phyloP scores from a whole-genome alignment of 2,329 filamentous ascomycete species.

The Neofusicoccum cordaticola region DNA sequence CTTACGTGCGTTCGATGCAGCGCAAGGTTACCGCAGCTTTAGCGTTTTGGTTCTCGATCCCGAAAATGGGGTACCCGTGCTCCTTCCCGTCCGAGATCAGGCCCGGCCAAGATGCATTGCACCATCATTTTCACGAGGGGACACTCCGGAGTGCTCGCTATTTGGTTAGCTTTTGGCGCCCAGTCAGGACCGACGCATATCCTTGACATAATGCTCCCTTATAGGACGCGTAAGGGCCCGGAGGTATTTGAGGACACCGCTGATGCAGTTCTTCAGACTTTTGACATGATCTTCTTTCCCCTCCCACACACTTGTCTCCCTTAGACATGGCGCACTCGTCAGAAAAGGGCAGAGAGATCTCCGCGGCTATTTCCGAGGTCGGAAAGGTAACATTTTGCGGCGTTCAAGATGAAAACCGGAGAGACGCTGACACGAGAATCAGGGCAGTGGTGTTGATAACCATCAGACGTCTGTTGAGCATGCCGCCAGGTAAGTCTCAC shows the following conservation, averaged over 20 bases:
- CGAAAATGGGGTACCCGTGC: neutral
- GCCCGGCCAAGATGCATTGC: neutral
- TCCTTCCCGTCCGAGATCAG: neutral
- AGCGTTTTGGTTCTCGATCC: neutral
- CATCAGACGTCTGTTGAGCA: neutral
- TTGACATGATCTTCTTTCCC: neutral
- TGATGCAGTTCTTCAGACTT: neutral
- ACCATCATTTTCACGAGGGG: neutral
- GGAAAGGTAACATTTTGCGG: too few species aligned
- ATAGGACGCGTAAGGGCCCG: neutral
- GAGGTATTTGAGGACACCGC: neutral
- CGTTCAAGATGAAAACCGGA: too few species aligned
- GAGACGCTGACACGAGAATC: neutral
- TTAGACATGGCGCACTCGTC: neutral
- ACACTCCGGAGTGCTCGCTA: neutral
- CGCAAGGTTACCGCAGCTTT: neutral
- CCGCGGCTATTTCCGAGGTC: neutral
- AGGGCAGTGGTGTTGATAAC: neutral
- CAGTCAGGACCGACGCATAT: neutral
- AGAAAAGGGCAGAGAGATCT: neutral
- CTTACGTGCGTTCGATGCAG: neutral
- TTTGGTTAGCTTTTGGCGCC: neutral
- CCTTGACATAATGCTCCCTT: neutral
- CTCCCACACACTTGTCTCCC: neutral
- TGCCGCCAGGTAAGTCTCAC: neutral